A percentile compares a stretch with the other conserved stretches of the same genome.
phyloP scores from a whole-genome alignment of 495 filamentous ascomycete genomes.

The Aspergillus coremiiformis region DNA sequence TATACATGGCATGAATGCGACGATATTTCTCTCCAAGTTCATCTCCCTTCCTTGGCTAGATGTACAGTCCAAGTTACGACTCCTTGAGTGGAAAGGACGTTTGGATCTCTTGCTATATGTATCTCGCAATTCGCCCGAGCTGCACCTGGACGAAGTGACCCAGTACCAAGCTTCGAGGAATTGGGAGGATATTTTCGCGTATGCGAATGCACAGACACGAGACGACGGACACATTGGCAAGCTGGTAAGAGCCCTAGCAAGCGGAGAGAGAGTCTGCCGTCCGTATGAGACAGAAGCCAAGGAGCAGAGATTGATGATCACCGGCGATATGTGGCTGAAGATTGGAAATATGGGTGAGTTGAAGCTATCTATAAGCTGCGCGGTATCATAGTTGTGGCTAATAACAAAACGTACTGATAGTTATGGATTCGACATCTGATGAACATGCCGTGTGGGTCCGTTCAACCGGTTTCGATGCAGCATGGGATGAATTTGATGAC shows the following conservation, averaged over 20 bases:
- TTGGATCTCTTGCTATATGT: constrained; percentile 62
- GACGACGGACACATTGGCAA: constrained; percentile 82
- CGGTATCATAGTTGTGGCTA: neutral
- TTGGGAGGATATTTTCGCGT: constrained; percentile 52
- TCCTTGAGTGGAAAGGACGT: constrained; percentile 70
- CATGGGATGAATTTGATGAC: constrained; percentile 24
- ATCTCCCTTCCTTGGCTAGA: constrained; percentile 22
- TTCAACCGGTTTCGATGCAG: constrained; percentile 32
- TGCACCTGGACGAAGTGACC: constrained; percentile 47
- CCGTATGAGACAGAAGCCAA: constrained; percentile 30
- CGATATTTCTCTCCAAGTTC: constrained; percentile 55
- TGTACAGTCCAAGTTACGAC: constrained; percentile 47
- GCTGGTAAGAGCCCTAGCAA: constrained; percentile 56
- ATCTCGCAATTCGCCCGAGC: constrained; percentile 48
- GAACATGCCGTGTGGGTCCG: constrained; percentile 25
- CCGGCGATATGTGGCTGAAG: constrained; percentile 62
- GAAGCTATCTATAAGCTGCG: neutral
- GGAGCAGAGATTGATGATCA: constrained; percentile 45
- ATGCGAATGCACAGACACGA: constrained; percentile 38
- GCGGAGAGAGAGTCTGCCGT: constrained; percentile 46
- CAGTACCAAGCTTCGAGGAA: constrained; percentile 33
- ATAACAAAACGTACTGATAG: constrained; percentile 16
- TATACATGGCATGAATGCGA: constrained; percentile 59
- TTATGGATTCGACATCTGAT: constrained; percentile 27
- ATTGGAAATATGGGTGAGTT: constrained; percentile 43